Evolutionary conservation across 1,284 basidiomycete species (phyloP), one percentile per base, ranked within the genome.

Genomic region (Caloboletus firmus): DNA sequence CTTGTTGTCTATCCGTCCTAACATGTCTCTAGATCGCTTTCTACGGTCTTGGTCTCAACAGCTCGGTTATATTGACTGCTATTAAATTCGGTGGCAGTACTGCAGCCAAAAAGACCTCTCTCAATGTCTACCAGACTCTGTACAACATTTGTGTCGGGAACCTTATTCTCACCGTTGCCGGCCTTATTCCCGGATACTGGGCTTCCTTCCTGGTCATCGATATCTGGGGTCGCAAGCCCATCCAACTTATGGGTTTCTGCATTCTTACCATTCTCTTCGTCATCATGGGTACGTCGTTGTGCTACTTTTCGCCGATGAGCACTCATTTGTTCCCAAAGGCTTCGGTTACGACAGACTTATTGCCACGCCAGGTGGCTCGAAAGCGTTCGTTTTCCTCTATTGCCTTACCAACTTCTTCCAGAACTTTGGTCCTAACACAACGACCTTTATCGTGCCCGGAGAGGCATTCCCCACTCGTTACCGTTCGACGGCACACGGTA

Each of bases 391-490:
- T 49, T 79, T 82, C 70, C 75, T 86, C 42, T 87, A 81, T 69
- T 83, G 82, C 67, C 71, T 85, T 48, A 73, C 82, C 36, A 79
- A 77, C 64, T 79, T 80, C 65, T 80, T 79, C 73, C 74, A 78
- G 57, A 80, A 80, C 65, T 82, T 80, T 64, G 85, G 87, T 7
- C 84, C 88, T 32, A 91, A 89, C 73, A 82, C 84, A 1, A 90
- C 87, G 3, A 90, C 88, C 24, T 91, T 79, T 58, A 55, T 89
- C 58, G 72, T 89, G 32, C 88, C 88, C 44, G 85, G 82, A 34
- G 86, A 91, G 69, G 79, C 77, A 24, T 90, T 89, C 81, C 87
- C 88, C 8, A 89, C 88, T 4, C 79, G 87, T 31, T 87, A 87
- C 73, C 77, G 85, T 54, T 81, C 83, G 4, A 87, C 86, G 13